Conservation (phyloP, 129 eudicot genomes). For the Arctium minus region DNA sequence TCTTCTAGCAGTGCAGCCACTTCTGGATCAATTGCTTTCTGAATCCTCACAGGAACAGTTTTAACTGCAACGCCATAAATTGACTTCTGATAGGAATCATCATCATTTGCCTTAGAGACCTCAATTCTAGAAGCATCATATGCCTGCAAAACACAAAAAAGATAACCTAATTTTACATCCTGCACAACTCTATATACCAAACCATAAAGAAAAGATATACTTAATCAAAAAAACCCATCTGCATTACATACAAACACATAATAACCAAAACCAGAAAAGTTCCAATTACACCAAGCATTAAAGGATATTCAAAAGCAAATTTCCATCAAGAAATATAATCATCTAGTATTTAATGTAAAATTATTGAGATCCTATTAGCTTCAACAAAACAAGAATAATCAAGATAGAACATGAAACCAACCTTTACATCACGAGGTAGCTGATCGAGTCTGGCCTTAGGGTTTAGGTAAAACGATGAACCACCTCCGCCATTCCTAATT, state of each 20-base stretch:
- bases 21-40: slow-evolving; percentile 86
- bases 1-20: slow-evolving; percentile 82
- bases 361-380: neutral
- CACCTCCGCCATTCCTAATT: slow-evolving; percentile 79
- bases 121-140: slow-evolving; percentile 85
- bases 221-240: neutral
- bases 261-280: neutral
- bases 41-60: slow-evolving; percentile 64
- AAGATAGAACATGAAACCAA: slow-evolving; percentile 13
- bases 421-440: slow-evolving; percentile 85
- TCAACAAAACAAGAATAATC: neutral
- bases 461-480: slow-evolving; percentile 65
- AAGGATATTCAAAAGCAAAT: too few relatives aligned
- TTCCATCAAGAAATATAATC: too few relatives aligned
- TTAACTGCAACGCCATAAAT: slow-evolving; percentile 74
- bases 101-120: slow-evolving; percentile 41
- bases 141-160: slow-evolving; percentile 45
- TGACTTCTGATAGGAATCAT: slow-evolving; percentile 46
- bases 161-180: neutral
- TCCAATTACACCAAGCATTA: too few relatives aligned
- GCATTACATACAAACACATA: neutral
- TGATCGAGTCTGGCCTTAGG: slow-evolving; percentile 57
- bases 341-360: too few relatives aligned
- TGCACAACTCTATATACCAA: neutral
- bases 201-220: neutral